Conservation (phyloP, 768 basidiomycete genomes). For the Lactarius psammicola region DNA sequence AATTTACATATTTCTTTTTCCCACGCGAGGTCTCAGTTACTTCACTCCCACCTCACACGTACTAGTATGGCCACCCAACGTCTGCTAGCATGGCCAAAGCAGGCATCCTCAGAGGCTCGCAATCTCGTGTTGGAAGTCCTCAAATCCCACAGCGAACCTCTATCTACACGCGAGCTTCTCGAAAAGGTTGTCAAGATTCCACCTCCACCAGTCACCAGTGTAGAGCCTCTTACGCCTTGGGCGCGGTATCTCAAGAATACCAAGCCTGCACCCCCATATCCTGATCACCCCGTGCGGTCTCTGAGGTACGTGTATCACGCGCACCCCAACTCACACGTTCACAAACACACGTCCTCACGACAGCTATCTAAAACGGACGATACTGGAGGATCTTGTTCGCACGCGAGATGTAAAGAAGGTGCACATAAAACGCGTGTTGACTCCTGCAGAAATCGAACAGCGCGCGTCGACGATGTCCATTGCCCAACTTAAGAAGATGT, state of each 20-base stretch:
- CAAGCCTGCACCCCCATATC: conserved; percentile 43
- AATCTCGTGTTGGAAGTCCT: conserved; percentile 32
- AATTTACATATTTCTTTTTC: conserved; percentile 1
- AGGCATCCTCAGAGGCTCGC: conserved; percentile 29
- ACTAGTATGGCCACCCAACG: conserved; percentile 18
- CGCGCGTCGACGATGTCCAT: conserved; percentile 31
- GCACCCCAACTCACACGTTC: neutral
- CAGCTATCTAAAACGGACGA: conserved; percentile 55
- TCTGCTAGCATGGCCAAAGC: conserved; percentile 9
- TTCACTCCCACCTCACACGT: too few species aligned
- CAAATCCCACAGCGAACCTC: conserved; percentile 25
- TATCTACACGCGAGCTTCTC: conserved; percentile 35
- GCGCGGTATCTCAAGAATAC: conserved; percentile 30
- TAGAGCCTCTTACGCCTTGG: conserved; percentile 13
- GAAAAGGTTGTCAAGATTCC: conserved; percentile 31
- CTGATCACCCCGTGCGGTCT: conserved; percentile 53
- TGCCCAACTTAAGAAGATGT: conserved; percentile 32
- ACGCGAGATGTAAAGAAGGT: conserved; percentile 45
- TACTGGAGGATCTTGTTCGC: conserved; percentile 49
- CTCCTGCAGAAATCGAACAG: conserved; percentile 33
- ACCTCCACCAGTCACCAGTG: neutral
- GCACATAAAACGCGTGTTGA: conserved; percentile 36
- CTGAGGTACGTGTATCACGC: conserved; percentile 41
- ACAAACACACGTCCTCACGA: too few species aligned
- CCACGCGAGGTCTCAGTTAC: neutral